Evolutionary conservation across 306 rosid genomes (phyloP).

Genomic region (Vicia faba): DNA sequence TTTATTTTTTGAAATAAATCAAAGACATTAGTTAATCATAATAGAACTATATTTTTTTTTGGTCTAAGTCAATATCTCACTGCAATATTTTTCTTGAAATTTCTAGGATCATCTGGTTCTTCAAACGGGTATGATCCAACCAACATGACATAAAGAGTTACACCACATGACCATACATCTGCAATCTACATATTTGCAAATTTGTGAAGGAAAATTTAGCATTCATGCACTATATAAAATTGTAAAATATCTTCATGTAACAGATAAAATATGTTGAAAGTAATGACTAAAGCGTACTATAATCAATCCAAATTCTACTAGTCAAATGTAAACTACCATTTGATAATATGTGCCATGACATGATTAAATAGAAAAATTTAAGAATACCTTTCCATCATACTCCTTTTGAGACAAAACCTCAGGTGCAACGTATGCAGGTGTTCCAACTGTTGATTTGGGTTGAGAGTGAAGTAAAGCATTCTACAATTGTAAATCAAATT

Average conservation of each 20-base stretch:
- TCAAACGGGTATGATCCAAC: constrained; percentile 94
- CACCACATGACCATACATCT: constrained; percentile 99
- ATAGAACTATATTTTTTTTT: constrained; percentile 8
- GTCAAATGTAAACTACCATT: no score
- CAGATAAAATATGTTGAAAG: no score
- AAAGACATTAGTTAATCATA: constrained; percentile 10
- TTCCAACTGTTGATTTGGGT: constrained; percentile 93
- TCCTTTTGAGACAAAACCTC: constrained; percentile 79
- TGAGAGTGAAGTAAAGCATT: constrained; percentile 80
- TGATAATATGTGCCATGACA: no score
- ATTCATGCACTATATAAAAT: no score
- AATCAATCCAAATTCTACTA: no score
- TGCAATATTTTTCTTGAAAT: constrained; percentile 65
- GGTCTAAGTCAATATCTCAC: constrained; percentile 42
- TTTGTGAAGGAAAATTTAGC: no score
- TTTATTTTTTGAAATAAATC: constrained; percentile 25
- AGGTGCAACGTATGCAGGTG: constrained; percentile 97
- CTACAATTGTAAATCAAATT: constrained; percentile 42
- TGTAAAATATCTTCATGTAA: no score
- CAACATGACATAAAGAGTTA: constrained; percentile 83
- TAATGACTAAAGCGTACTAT: no score
- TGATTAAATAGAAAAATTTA: background rate
- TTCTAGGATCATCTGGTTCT: constrained; percentile 84
- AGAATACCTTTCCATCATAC: constrained; percentile 85
- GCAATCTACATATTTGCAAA: constrained; percentile 60